Conservation (phyloP, 805 yeast species). For the Myxozyma lipomycoides region DNA sequence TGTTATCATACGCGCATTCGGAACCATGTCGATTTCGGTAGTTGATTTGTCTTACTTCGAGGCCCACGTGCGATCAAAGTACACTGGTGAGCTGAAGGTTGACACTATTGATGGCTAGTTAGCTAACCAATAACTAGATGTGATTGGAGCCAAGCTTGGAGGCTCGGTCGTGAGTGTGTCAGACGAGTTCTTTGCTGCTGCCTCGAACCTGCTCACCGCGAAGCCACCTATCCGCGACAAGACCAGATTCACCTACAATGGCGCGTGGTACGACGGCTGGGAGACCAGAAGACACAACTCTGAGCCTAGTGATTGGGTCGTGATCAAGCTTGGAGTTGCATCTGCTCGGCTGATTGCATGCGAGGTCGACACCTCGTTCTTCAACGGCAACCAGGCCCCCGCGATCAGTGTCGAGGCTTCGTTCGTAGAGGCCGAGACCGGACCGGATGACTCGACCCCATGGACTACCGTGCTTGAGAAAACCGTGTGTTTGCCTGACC, state of each 20-base stretch:
- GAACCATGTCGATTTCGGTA: conserved; percentile 4
- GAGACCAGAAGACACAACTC: conserved; percentile 93
- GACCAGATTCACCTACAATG: conserved; percentile 43
- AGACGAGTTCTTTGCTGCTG: conserved; percentile 96
- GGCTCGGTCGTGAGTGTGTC: conserved; percentile 66
- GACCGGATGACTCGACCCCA: conserved; percentile 36
- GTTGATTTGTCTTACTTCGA: conserved; percentile 17
- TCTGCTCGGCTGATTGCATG: conserved; percentile 75
- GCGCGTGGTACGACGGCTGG: conserved; percentile 99
- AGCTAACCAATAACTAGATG: conserved; percentile 51
- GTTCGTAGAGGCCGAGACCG: conserved; percentile 36
- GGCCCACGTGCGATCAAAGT: conserved; percentile 17
- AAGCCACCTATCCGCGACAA: conserved; percentile 69
- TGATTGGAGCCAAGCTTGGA: conserved; percentile 79
- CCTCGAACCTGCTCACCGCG: conserved; percentile 79
- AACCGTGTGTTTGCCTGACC: conserved; percentile 83
- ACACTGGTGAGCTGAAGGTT: conserved; percentile 8
- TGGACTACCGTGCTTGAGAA: conserved; percentile 74
- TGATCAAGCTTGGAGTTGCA: conserved; percentile 76
- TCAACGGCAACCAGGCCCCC: conserved; percentile 96
- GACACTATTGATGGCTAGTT: not conserved
- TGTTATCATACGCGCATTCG: too few relatives aligned
- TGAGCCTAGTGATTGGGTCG: conserved; percentile 82
- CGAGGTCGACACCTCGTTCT: conserved; percentile 90
- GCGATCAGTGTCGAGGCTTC: conserved; percentile 70